Conservation (phyloP, 2,329 filamentous ascomycete genomes). For the Claviceps cyperi region DNA sequence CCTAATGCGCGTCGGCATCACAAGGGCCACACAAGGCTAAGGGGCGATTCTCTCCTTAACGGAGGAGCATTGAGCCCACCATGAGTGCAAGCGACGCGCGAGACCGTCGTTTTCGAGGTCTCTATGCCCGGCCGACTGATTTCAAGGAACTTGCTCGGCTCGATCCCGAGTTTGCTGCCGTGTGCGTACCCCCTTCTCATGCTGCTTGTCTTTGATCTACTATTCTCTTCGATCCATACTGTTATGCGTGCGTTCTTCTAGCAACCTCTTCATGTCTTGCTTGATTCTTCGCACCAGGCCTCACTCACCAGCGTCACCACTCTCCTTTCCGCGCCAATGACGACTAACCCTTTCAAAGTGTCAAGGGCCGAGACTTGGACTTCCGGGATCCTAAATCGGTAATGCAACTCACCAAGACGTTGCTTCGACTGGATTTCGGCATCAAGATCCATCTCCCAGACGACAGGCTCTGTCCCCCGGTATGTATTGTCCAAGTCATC, state of each 20-base stretch:
- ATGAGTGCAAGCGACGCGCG: not conserved
- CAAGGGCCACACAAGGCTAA: not conserved
- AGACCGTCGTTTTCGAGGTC: slow-evolving; percentile 20
- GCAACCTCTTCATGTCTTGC: too few species aligned
- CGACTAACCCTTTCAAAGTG: slow-evolving; percentile 4
- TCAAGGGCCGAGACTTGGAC: slow-evolving; percentile 44
- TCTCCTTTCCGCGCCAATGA: too few species aligned
- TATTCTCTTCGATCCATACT: not conserved
- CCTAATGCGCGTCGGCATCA: not conserved
- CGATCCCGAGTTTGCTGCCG: slow-evolving; percentile 26
- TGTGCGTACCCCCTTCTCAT: slow-evolving; percentile 18
- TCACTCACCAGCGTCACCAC: too few species aligned
- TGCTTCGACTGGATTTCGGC: slow-evolving; percentile 63
- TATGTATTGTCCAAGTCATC: slow-evolving; percentile 22
- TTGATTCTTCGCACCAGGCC: too few species aligned
- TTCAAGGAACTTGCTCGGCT: slow-evolving; percentile 27
- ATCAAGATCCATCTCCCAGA: slow-evolving; percentile 56
- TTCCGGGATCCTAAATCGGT: slow-evolving; percentile 68
- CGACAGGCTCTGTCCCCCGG: slow-evolving; percentile 75
- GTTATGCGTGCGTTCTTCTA: too few species aligned
- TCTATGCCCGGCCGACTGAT: slow-evolving; percentile 27
- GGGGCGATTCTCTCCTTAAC: not conserved
- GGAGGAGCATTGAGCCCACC: not conserved
- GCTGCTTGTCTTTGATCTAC: not conserved
- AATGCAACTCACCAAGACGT: slow-evolving; percentile 65